phyloP scores from a whole-genome alignment of 495 filamentous ascomycete genomes.

The Aspergillus indologenus region DNA sequence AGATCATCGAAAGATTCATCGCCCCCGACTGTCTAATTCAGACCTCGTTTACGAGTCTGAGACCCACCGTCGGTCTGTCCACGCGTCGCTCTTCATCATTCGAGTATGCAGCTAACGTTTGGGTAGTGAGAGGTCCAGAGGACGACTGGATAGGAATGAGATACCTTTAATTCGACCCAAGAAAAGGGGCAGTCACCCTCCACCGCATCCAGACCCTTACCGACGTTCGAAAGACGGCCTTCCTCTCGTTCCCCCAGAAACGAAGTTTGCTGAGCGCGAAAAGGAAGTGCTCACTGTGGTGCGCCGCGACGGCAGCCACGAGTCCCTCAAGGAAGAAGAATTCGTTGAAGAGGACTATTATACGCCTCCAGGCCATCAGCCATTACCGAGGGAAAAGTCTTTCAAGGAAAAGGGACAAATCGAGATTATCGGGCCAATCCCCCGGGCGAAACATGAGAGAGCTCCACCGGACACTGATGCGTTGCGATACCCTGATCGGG shows the following conservation, averaged over 20 bases:
- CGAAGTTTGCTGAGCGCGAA: slow-evolving; percentile 10
- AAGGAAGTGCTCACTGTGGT: slow-evolving; percentile 12
- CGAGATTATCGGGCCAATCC: slow-evolving; percentile 17
- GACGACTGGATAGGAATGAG: slow-evolving; percentile 10
- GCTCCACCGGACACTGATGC: slow-evolving; percentile 4
- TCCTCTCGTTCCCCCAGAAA: slow-evolving; percentile 6
- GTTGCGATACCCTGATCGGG: slow-evolving; percentile 8
- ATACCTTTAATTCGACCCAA: slow-evolving; percentile 11
- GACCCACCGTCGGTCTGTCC: slow-evolving; percentile 13
- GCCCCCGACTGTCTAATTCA: slow-evolving; percentile 18
- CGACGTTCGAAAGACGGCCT: slow-evolving; percentile 16
- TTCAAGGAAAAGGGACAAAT: slow-evolving; percentile 11
- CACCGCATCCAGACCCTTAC: slow-evolving; percentile 11
- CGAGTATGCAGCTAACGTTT: slow-evolving; percentile 1
- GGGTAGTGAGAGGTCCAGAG: slow-evolving; percentile 3
- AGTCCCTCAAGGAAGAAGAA: slow-evolving; percentile 13
- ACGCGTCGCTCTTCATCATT: background rate
- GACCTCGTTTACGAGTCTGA: slow-evolving; percentile 15
- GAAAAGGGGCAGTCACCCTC: background rate
- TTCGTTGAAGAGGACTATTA: slow-evolving; percentile 18
- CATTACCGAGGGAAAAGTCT: background rate
- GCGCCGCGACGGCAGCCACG: background rate
- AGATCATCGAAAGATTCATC: slow-evolving; percentile 9
- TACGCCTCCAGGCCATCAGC: slow-evolving; percentile 1
- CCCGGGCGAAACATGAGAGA: slow-evolving; percentile 1